Conservation (phyloP, 495 filamentous ascomycete genomes). For the Aspergillus homomorphus region DNA sequence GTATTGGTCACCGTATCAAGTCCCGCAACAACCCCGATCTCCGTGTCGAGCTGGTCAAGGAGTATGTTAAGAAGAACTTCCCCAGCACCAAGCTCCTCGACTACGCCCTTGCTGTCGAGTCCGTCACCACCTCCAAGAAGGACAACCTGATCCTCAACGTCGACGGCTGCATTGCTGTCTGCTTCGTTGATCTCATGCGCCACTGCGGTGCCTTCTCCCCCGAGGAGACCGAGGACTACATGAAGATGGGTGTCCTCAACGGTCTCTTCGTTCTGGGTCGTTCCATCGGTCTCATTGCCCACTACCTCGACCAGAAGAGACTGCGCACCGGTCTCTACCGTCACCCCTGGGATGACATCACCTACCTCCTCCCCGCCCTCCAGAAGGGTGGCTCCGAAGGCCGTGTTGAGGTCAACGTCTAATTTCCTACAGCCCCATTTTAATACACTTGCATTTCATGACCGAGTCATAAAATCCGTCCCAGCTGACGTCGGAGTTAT, state of each 20-base stretch:
- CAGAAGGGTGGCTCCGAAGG: constrained; percentile 75
- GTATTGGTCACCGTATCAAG: constrained; percentile 99
- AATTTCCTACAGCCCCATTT: constrained; percentile 32
- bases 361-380: constrained; percentile 86
- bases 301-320: constrained; percentile 99
- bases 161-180: constrained; percentile 95
- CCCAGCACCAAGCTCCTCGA: constrained; percentile 94
- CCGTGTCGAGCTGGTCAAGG: constrained; percentile 98
- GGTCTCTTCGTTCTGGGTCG: constrained; percentile 97
- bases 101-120: constrained; percentile 96
- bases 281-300: constrained; percentile 96
- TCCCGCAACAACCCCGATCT: constrained; percentile 99
- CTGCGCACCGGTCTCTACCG: constrained; percentile 96
- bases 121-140: constrained; percentile 98
- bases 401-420: constrained; percentile 84
- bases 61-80: constrained; percentile 96
- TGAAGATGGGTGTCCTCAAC: constrained; percentile 94
- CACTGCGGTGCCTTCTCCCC: constrained; percentile 90
- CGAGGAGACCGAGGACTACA: constrained; percentile 56
- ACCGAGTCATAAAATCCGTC: constrained; percentile 33
- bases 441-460: constrained; percentile 7
- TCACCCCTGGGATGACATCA: constrained; percentile 98
- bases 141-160: constrained; percentile 99
- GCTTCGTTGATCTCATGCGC: constrained; percentile 96
- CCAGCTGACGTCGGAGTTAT: constrained; percentile 43